Evolutionary conservation across 108 stramenopile genomes (phyloP).

Genomic region (Hondaea fermentalgiana): DNA sequence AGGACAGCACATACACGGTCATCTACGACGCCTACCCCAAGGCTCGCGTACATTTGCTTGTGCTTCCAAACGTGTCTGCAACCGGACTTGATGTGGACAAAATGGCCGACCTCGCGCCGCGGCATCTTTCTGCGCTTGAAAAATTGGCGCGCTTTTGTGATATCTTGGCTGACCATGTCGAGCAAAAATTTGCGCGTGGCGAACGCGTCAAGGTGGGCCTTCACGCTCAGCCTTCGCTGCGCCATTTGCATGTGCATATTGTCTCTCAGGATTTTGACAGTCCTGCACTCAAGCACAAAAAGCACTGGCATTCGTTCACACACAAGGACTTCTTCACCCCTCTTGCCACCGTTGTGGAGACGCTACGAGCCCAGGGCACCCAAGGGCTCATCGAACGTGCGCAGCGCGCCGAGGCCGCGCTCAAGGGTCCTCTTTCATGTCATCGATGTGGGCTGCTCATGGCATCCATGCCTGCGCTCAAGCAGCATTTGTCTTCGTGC

Average conservation of each 20-base stretch:
- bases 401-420: not conserved
- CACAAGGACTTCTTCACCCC: not conserved
- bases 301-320: constrained; percentile 37
- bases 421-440: not conserved
- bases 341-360: not conserved
- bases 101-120: not conserved
- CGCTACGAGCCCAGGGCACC: not conserved
- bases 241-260: constrained; percentile 32
- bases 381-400: not conserved
- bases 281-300: constrained; percentile 8
- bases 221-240: constrained; percentile 24
- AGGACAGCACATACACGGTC: constrained; percentile 14
- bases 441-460: not conserved
- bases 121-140: not conserved
- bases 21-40: constrained; percentile 34
- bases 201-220: constrained; percentile 9
- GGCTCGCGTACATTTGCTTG: constrained; percentile 18
- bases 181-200: not conserved
- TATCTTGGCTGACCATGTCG: not conserved
- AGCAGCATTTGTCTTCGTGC: not conserved
- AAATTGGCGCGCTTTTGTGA: not conserved
- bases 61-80: not conserved
- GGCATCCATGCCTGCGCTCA: not conserved
- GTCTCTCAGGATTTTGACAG: constrained; percentile 35
- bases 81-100: not conserved